These are phyloP conservation scores for Nyssa sinensis DNA, from an alignment of 148 eudicot species.

Conservation along the genomic window DNA sequence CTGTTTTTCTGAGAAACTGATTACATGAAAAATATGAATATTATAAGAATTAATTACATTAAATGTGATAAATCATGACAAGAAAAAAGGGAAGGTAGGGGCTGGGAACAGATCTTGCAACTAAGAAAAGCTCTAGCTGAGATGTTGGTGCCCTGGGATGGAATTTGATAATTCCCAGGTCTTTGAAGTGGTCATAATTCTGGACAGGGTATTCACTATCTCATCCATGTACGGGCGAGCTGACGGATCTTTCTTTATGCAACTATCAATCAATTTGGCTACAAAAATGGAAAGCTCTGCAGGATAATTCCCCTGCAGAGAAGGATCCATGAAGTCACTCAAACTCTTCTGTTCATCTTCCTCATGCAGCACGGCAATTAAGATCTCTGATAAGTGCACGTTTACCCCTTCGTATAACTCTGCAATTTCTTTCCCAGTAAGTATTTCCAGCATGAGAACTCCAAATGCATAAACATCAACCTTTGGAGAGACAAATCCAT, in stretches of 20 bases:
- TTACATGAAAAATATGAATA: neutral
- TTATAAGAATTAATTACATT: neutral
- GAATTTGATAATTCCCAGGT: constrained; percentile 51
- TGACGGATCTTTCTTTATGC: constrained; percentile 57
- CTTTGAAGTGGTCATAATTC: constrained; percentile 41
- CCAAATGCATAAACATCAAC: constrained; percentile 92
- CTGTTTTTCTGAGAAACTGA: neutral
- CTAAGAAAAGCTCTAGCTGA: constrained; percentile 8
- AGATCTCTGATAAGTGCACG: constrained; percentile 36
- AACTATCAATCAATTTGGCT: constrained; percentile 44
- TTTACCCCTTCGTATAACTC: constrained; percentile 33
- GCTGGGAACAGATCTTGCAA: neutral
- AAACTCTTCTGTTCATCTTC: constrained; percentile 42
- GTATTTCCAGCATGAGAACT: constrained; percentile 66
- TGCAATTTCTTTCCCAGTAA: constrained; percentile 56
- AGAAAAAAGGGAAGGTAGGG: neutral
- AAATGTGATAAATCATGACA: neutral
- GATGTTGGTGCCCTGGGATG: constrained; percentile 18
- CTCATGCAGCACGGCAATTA: constrained; percentile 30
- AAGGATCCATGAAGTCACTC: constrained; percentile 49
- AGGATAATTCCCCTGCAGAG: constrained; percentile 64
- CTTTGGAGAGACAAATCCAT: constrained; percentile 57
- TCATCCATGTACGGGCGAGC: constrained; percentile 75
- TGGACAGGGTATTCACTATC: constrained; percentile 52
- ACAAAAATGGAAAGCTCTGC: constrained; percentile 42